A percentile compares a stretch with the other conserved stretches of the same genome.
These are phyloP conservation scores for Trichoderma sp. DNA, from an alignment of 2,329 filamentous ascomycete genomes.

Conservation along the genomic window DNA sequence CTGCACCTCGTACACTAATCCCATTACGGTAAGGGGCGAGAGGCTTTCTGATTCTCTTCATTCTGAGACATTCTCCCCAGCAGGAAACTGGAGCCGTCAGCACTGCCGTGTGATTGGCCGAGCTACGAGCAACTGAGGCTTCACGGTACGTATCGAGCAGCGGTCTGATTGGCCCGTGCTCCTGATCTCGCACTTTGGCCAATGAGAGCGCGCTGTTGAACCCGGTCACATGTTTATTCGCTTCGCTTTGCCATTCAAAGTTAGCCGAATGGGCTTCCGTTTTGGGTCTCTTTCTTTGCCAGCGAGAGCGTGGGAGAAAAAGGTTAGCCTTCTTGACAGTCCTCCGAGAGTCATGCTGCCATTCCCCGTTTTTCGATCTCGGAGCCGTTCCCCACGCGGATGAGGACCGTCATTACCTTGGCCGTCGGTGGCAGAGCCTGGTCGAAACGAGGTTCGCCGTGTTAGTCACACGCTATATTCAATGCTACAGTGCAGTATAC, in stretches of 20 bases:
- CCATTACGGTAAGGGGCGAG: background rate
- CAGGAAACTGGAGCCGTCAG: background rate
- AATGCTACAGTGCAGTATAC: background rate
- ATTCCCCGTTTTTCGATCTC: slow-evolving; percentile 11
- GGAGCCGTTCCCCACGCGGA: slow-evolving; percentile 13
- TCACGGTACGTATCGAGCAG: background rate
- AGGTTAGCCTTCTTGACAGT: background rate
- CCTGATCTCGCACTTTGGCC: slow-evolving; percentile 2
- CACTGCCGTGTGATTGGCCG: slow-evolving; percentile 6
- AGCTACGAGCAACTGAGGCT: background rate
- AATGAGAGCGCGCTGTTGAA: slow-evolving; percentile 1
- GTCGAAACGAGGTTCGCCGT: background rate
- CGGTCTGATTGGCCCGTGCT: slow-evolving; percentile 17
- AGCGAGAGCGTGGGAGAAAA: background rate
- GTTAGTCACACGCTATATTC: background rate
- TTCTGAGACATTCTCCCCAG: slow-evolving; percentile 16
- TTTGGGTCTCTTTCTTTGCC: background rate
- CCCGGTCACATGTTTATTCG: slow-evolving; percentile 28
- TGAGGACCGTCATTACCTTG: background rate
- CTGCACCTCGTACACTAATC: slow-evolving; percentile 17
- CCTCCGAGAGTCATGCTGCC: background rate
- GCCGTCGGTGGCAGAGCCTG: background rate
- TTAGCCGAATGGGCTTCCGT: slow-evolving; percentile 13
- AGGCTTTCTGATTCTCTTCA: background rate
- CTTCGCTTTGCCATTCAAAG: slow-evolving; percentile 23